Evolutionary conservation across 176 grass and related monocot species (phyloP).

Genomic region (Musa itinerans): DNA sequence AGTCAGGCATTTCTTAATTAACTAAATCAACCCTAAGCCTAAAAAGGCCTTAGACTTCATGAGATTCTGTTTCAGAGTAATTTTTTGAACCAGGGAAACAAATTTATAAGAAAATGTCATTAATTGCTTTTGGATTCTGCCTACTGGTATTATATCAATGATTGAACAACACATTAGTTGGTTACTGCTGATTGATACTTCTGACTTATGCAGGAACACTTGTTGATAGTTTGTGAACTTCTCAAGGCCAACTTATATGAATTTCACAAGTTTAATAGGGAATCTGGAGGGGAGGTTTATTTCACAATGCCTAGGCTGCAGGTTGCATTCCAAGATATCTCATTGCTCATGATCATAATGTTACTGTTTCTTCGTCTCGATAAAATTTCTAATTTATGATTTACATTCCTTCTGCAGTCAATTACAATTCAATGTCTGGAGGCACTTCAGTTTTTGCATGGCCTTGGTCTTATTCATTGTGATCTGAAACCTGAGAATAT

Average conservation of each 20-base stretch:
- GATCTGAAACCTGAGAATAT: constrained; percentile 99
- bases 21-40: too few relatives aligned
- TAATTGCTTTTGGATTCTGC: too few relatives aligned
- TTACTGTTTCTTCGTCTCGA: constrained; percentile 16
- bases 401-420: constrained; percentile 44
- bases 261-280: constrained; percentile 98
- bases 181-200: constrained; percentile 7
- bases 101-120: too few relatives aligned
- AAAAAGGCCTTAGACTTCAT: too few relatives aligned
- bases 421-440: constrained; percentile 97
- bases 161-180: background rate
- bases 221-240: constrained; percentile 98
- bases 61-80: too few relatives aligned
- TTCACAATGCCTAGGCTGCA: constrained; percentile 98
- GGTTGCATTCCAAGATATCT: constrained; percentile 26
- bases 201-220: constrained; percentile 68
- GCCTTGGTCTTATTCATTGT: constrained; percentile 95
- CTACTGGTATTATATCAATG: background rate
- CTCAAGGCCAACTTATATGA: constrained; percentile 98
- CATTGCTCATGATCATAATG: constrained; percentile 15
- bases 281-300: constrained; percentile 99
- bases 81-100: too few relatives aligned
- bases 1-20: too few relatives aligned
- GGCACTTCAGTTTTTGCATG: constrained; percentile 86
- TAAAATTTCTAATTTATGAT: background rate